Base-by-base conservation (phyloP, 2,329 filamentous ascomycete species). In the Claviceps fusiformis region DNA sequence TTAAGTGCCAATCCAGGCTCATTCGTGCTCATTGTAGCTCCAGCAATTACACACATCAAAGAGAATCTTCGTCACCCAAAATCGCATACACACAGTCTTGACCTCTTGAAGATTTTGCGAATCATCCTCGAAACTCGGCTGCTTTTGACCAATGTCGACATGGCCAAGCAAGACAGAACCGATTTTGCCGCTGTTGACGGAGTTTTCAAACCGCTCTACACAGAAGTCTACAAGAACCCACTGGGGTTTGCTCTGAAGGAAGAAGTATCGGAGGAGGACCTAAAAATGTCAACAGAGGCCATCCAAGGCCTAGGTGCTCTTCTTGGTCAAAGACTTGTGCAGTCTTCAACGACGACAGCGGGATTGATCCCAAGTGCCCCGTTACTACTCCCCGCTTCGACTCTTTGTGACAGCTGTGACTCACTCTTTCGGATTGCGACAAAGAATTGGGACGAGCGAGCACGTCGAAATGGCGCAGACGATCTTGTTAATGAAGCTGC, bases 11-110 rank as follows among this genome's bases (percentile, higher is more conserved):
- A 71, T 39, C 64, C 70, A 4, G 65, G 68, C 29, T 72, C 76
- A 0, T 82, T 81, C 59, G 68, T 73, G 8, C 64, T 76, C 41
- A 72, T 74, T 61, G 69, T 74, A 3, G 68, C 74, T 3, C 73
- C 75, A 2, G 67, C 70, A 11, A 69, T 79, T 43, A 68, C 78
- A 5, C 72, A 77, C 35, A 68, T 80, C 39, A 75, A 75, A 56
- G 72, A 74, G 53, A 76, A 75, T 41, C 63, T 82, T 10, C 73
- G 72, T 37, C 73, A 78, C 56, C 71, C 75, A 1, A 77, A 77
- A 60, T 76, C 76, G 1, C 63, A 71, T 5, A 67, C 70, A 3
- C 78, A 82, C 57, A 74, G 72, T 35, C 71, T 73, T n/a, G 75
- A 80, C 56, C 69, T 82, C 1, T 61, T 81, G 2, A 71, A 73